Percentiles rank a stretch among this genome's conserved stretches.
Conservation (phyloP, 177 flowering plant species). For the Telopea speciosissima region DNA sequence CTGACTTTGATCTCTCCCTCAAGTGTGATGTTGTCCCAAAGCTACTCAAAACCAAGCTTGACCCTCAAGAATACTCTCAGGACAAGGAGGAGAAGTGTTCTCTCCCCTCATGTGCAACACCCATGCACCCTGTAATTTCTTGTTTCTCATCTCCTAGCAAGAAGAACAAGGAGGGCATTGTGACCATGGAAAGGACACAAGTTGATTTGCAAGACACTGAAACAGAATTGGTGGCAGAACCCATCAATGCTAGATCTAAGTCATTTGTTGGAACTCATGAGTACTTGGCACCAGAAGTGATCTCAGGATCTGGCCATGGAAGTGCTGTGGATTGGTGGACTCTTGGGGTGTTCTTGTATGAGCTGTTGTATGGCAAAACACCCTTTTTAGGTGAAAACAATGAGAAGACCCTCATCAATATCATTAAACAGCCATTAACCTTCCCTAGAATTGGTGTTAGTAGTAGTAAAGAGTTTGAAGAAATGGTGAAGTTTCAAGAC, state of each 20-base stretch:
- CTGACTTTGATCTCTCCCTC: slow-evolving; percentile 82
- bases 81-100: slow-evolving; percentile 13
- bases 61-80: neutral
- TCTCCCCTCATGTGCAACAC: slow-evolving; percentile 43
- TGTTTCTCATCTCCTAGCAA: slow-evolving; percentile 42
- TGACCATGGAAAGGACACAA: neutral
- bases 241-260: slow-evolving; percentile 57
- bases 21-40: slow-evolving; percentile 81
- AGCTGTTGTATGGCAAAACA: slow-evolving; percentile 68
- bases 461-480: slow-evolving; percentile 47
- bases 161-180: slow-evolving; percentile 2
- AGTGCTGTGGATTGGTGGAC: slow-evolving; percentile 97
- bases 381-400: slow-evolving; percentile 87
- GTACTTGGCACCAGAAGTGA: slow-evolving; percentile 89
- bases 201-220: slow-evolving; percentile 14
- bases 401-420: slow-evolving; percentile 72
- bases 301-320: slow-evolving; percentile 81
- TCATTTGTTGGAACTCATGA: slow-evolving; percentile 93
- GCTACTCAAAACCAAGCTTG: slow-evolving; percentile 30
- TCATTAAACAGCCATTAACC: slow-evolving; percentile 53
- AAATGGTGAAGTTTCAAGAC: slow-evolving; percentile 59
- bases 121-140: slow-evolving; percentile 67
- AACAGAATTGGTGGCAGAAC: slow-evolving; percentile 67
- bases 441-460: slow-evolving; percentile 55
- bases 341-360: slow-evolving; percentile 74